These are phyloP conservation scores for Tetraselmis chui DNA, from an alignment of 139 green algal genomes.

Conservation along the genomic window DNA sequence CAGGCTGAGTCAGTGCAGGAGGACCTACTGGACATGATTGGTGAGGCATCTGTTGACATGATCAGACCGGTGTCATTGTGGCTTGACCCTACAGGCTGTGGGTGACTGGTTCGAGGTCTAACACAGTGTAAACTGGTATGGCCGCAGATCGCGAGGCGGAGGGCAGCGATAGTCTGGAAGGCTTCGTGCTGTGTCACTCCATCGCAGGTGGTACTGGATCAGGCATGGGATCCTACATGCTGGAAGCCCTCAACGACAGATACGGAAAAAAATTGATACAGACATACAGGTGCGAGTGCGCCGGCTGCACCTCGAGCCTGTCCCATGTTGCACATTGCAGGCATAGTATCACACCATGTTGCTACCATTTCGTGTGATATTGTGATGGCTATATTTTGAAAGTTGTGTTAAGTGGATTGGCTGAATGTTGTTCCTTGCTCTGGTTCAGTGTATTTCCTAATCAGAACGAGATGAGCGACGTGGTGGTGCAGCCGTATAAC, in stretches of 20 bases:
- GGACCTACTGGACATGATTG: conserved; percentile 97
- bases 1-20: conserved; percentile 88
- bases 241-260: conserved; percentile 91
- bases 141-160: conserved; percentile 90
- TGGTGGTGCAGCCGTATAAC: conserved; percentile 99
- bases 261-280: conserved; percentile 96
- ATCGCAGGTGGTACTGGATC: conserved; percentile 95
- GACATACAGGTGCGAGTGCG: conserved; percentile 79
- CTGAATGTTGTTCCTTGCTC: no score
- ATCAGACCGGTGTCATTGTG: no score
- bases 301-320: no score
- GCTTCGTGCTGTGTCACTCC: conserved; percentile 94
- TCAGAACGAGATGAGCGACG: conserved; percentile 88
- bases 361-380: no score
- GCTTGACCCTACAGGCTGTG: no score
- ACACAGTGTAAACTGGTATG: no score
- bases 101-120: no score
- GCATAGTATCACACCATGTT: no score
- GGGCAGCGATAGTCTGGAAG: conserved; percentile 93
- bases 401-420: no score
- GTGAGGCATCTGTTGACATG: no score
- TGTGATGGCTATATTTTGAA: no score
- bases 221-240: conserved; percentile 95
- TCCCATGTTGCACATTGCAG: no score
- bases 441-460: conserved; percentile 98